Base-by-base conservation (phyloP, 768 basidiomycete species). In the Tephrocybe rancida region DNA sequence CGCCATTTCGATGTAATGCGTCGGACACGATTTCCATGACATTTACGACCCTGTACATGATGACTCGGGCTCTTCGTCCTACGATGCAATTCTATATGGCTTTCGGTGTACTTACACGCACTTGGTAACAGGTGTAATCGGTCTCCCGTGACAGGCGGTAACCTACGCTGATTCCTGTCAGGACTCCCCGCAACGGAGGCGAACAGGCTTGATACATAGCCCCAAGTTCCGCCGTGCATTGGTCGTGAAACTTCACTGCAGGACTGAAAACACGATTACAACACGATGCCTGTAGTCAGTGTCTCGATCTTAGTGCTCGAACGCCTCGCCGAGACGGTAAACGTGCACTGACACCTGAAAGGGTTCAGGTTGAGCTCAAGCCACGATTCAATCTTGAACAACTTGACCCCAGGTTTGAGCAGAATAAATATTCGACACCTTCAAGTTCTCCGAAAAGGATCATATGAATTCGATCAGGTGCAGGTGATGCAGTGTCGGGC, bases 1-100 rank as follows among this genome's bases (percentile, higher is more conserved):
- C 59, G 89, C 92, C 54, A 90, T 92, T 64, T 93, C 91, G 58
- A 82, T 92, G 83, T 92, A 81, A 80, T 64, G 67, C n/a, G 60
- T 54, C 48, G 39, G 38, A 37, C 19, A 51, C 32, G 34, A 46
- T 35, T 39, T 47, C 18, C 24, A 56, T 37, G 52, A 56, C 50
- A 22, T 46, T 58, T 29, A 57, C 30, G 55, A 54, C 44, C 47
- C 57, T 46, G 37, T 58, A 55, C 52, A n/a, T 18, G 54, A 44
- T 50, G 52, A 44, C 37, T 47, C 29, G 26, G 19, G 11, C 32
- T 16, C 11, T 14, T 14, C 19, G 13, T 24, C 27, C 21, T n/a
- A 18, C 13, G 13, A 14, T 38, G 39, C 27, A 52, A 32, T n/a
- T 32, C 6, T 32, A 32, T 32, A 32, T 32, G 7, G 30, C 30